Base-by-base conservation (phyloP, 2,329 filamentous ascomycete species). In the Lachnellula willkommii region DNA sequence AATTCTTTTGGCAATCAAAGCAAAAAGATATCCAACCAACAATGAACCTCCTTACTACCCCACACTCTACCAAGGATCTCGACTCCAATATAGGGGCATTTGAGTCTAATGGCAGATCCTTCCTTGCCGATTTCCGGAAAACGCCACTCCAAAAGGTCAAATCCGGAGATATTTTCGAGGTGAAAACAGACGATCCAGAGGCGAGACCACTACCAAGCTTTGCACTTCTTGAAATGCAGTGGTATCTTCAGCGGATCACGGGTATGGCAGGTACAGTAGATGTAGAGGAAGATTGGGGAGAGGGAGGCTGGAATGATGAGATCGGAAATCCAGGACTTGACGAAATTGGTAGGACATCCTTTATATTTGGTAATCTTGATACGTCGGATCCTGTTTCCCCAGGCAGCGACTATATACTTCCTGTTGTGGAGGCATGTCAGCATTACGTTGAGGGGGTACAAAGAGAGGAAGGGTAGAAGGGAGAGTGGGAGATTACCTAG, bases 21-120 rank as follows among this genome's bases (percentile, higher is more conserved):
- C 57, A 58, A n/a, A 9, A 28, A 2, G 22, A 43, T 7, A 28
- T 47, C 46, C 22, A 48, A 37, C 4, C 50, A 50, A 47, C 36
- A 55, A 61, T 59, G n/a, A 57, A 24, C 49, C 56, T 61, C 24
- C 39, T 47, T 2, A 59, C 59, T 54, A 55, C 26, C 47, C 59
- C 59, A 17, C n/a, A 43, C 28, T 61, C 56, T 6, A 61, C 59
- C 17, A 37, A 54, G 42, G 47, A 42, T 12, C 56, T 61, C 20
- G 46, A 54, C 47, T 36, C 37, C 7, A 54, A 54, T 37, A 39
- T 47, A 3, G 45, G 36, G 22, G 42, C 56, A 47, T 49, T 52
- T 14, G 56, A 58, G 24, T 28, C 20, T 8, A 42, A 32, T 37
- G 32, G 7, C 26, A 28, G 60, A 79, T 73, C 52, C 79, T 14